Base-by-base conservation (phyloP, 371 early-diverging fungal genomes). In the Blakeslea trispora region DNA sequence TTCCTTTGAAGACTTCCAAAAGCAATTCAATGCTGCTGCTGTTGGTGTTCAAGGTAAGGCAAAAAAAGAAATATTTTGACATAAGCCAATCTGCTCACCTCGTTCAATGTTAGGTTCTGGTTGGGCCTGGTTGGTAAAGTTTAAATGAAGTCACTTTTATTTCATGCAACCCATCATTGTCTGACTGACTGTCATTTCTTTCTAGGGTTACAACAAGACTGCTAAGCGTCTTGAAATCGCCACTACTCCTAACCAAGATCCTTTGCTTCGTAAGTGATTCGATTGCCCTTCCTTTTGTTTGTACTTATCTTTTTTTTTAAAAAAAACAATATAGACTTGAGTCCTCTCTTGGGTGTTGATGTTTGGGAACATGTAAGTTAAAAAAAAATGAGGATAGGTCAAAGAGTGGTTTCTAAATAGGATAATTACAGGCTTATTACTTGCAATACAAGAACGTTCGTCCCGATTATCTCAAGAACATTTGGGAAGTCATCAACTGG, bases 401-500 rank as follows among this genome's bases (percentile, higher is more conserved):
- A n/a, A n/a, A n/a, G n/a, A 47, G 5, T 49, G 17, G 28, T 47
- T 52, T 41, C 35, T 39, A 13, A 28, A 35, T 13, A 28, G 7
- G 5, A 28, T 28, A 7, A 28, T 7, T 9, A 19, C 71, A 82
- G 81, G 93, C 98, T 28, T 99, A 97, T 81, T 99, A 99, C 71
- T 79, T 99, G 59, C 94, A 98, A 75, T 98, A 97, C 86, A 94
- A 94, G 84, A 97, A 96, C 74, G 93, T 88, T 41, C 93, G 96
- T 59, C 92, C 92, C 18, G 96, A 94, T 53, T 99, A 98, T 77
- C 77, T 98, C 57, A 90, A 94, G 76, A 88, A 88, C 22, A 91
- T 97, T 64, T 99, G 97, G 97, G 87, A 89, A 53, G 94, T 99
- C 6, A 82, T 99, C 64, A 95, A 99, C 90, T 99, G 99, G 99